A percentile compares a stretch with the other conserved stretches of the same genome.
phyloP scores from a whole-genome alignment of 2,329 filamentous ascomycete species.

The Aspergillus amoenus region DNA sequence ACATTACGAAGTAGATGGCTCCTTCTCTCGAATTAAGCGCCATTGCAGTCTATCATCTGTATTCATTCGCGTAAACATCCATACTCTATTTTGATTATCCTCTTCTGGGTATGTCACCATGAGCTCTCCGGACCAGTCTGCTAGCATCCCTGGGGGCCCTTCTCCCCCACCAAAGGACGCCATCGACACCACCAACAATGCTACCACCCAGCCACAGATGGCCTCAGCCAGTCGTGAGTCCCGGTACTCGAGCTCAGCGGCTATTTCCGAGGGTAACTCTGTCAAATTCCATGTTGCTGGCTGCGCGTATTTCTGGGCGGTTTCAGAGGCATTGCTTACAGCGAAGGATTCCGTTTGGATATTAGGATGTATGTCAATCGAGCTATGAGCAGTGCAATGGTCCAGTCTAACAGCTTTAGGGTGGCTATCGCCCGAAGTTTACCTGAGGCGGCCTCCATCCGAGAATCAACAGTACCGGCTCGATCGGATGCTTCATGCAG shows the following conservation, averaged over 20 bases:
- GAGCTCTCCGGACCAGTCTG: too few relatives aligned
- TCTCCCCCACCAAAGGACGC: background rate
- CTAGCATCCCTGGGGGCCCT: too few relatives aligned
- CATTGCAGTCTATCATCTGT: too few relatives aligned
- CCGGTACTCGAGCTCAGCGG: background rate
- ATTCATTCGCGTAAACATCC: too few relatives aligned
- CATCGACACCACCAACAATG: background rate
- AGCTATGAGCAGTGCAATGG: too few relatives aligned
- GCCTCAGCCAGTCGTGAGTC: background rate
- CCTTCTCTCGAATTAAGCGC: too few relatives aligned
- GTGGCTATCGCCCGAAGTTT: constrained; percentile 1
- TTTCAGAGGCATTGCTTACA: background rate
- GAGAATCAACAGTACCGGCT: background rate
- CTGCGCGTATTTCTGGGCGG: constrained; percentile 2
- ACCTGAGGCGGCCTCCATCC: background rate
- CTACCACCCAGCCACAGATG: background rate
- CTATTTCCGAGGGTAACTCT: background rate
- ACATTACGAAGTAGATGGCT: too few relatives aligned
- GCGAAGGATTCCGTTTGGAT: background rate
- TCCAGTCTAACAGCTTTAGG: background rate
- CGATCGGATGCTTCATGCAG: background rate
- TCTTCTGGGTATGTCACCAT: too few relatives aligned
- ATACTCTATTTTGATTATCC: too few relatives aligned
- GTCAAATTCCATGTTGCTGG: background rate
- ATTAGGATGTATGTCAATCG: background rate